Evolutionary conservation across 345 rosid species (phyloP), one percentile per base, ranked within the genome.

Genomic region (Trapa bicornis): DNA sequence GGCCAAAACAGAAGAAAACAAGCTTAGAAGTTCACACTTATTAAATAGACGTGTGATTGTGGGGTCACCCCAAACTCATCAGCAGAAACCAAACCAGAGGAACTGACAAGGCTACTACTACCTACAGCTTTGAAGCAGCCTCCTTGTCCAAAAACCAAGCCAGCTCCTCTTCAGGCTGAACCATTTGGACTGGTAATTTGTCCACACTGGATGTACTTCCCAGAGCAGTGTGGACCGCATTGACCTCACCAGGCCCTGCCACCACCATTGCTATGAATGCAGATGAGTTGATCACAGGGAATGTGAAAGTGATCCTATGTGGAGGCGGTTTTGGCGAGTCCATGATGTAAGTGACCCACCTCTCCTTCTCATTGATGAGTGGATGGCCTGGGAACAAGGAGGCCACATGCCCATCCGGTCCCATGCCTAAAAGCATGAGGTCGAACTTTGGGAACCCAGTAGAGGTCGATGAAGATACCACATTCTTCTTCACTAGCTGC

Each of bases 321-420:
- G 93, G 85, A 0, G 98, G 98, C 0, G 89, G 96, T 75, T 89
- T 88, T 0, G 96, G 96, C 2, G 96, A 92, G 81, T 88, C 91
- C 58, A 78, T 74, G 69, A 92, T 80, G 77, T 64, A 82, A 66
- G 88, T 73, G 43, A 88, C 91, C 98, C 98, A 92, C 69, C 80
- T 89, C 81, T 84, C 61, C 0, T 22, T 22, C 29, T 92, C 96
- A 3, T 78, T 67, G 42, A 85, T 64, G 36, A 89, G 89, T 33
- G 75, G 76, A 57, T 92, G 96, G 53, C 91, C 89, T 0, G 96
- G 98, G 71, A 89, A 89, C 4, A 88, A 71, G 0, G 98, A 92
- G 6, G 98, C 96, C 15, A 92, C 82, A 0, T 92, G 96, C 13
- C 98, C 98, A 73, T 92, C 96, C 1, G 98, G 92, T 0, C 98